These are phyloP conservation scores for Talaromyces sp. DNA, from an alignment of 2,329 filamentous ascomycete genomes.

Conservation along the genomic window DNA sequence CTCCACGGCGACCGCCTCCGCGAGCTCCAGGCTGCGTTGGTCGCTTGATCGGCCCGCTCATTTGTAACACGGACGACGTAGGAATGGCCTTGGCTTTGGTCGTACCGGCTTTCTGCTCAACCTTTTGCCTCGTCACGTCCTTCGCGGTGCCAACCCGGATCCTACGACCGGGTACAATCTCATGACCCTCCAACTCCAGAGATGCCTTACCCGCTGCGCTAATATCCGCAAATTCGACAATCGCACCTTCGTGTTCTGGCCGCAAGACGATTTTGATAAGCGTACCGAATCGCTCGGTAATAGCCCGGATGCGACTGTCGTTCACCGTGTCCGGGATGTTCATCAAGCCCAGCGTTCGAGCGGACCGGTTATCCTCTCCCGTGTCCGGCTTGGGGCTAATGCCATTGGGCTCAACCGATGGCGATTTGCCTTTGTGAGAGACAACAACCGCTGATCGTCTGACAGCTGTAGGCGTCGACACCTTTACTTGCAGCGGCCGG, in stretches of 20 bases:
- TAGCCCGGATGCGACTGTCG: conserved; percentile 69
- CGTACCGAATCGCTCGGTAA: conserved; percentile 65
- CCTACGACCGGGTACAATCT: conserved; percentile 38
- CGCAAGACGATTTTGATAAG: conserved; percentile 73
- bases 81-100: conserved; percentile 35
- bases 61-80: conserved; percentile 22
- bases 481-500: conserved; percentile 61
- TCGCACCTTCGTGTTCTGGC: conserved; percentile 76
- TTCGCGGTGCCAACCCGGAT: conserved; percentile 46
- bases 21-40: conserved; percentile 40
- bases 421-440: conserved; percentile 33
- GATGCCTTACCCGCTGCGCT: conserved; percentile 61
- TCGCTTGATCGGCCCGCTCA: conserved; percentile 36
- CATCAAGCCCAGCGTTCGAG: conserved; percentile 74
- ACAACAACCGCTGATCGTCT: conserved; percentile 43
- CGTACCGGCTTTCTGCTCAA: conserved; percentile 36
- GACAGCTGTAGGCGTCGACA: conserved; percentile 40
- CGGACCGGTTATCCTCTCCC: conserved; percentile 41
- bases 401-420: conserved; percentile 31
- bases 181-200: conserved; percentile 41
- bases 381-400: conserved; percentile 25
- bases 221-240: conserved; percentile 72
- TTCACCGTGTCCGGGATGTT: conserved; percentile 90
- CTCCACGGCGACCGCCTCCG: conserved; percentile 41
- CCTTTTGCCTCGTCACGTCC: conserved; percentile 43